Evolutionary conservation across 495 filamentous ascomycete species (phyloP), one percentile per base, ranked within the genome.

Genomic region (Penicillium tannophilum): DNA sequence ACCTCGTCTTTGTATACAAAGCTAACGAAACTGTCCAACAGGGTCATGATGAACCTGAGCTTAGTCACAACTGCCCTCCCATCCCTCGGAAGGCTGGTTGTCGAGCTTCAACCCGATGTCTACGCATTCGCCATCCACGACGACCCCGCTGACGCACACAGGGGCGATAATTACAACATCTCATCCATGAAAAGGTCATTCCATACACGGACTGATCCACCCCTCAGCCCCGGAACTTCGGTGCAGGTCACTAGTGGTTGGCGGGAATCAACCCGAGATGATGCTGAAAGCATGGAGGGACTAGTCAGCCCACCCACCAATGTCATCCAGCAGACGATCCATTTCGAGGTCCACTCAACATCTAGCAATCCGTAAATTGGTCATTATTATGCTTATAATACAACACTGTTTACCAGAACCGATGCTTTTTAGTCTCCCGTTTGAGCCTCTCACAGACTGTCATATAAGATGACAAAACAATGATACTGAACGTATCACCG

Each of bases 61-160:
- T 65, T 71, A 26, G 64, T 71, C 28, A 58, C 63, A 30, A 69
- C 68, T 3, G 57, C 68, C n/a, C 54, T 71, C 28, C 68, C 68
- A 23, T 69, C 68, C 26, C 56, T 71, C 23, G 68, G 68, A 19
- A 63, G 68, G 30, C 63, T 71, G n/a, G 62, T 68, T 4, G 58
- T 69, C 43, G 68, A 71, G n/a, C 59, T 71, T 11, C 66, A 71
- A 52, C 65, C 63, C 50, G 54, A 49, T 46, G 30, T 66, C 54
- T 53, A 63, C 41, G 60, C 65, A 2, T 71, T 67, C 59, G 59
- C 66, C 39, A 67, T 71, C 55, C 64, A 68, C 33, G 62, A 71
- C 17, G 61, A 64, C 5, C 61, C 61, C 20, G 42, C 51, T 7
- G 48, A 63, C 24, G 6, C 19, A 12, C 24, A 47, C 6, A 33